Evolutionary conservation across 805 yeast species (phyloP), one percentile per base, ranked within the genome.

Genomic region (Yamadazyma phyllophila): DNA sequence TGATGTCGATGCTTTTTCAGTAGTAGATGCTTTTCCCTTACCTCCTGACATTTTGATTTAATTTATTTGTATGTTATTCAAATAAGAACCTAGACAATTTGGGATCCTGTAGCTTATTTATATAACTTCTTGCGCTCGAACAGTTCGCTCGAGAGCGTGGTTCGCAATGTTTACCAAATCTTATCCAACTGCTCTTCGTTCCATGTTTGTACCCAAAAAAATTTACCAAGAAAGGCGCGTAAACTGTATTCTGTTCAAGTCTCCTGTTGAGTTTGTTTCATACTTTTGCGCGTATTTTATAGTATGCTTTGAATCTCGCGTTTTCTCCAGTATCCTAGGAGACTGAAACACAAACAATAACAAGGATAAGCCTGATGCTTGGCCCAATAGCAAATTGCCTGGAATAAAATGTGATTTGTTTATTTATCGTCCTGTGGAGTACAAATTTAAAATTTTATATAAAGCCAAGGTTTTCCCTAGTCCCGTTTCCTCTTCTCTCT

Each of bases 1-100:
- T 43, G 76, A 67, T 53, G 76, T 71, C 43, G 77, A 71, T 48
- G 74, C 76, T 62, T 71, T 71, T 64, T 71, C 77, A 53, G 73
- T 52, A 44, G 74, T 61, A 52, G 73, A 72, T 54, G 77, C 74
- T 66, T 71, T 71, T 54, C 77, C 68, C 59, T 63, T 63, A 53
- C 66, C 66, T 48, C 68, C 68, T 40, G 68, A 63, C 68, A 63
- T 63, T 51, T 10, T 61, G 12, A 26, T 50, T 32, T 46, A 33
- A 38, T 43, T 30, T 29, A 16, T 45, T n/a, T 39, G 37, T 39
- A n/a, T 26, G 26, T 30, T 33, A 35, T 12, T 15, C 13, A 33
- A 40, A 33, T 20, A 11, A 31, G 37, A 31, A 39, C 6, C 24
- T 4, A 20, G 24, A 6, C 6, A 6, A 20, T 6, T 20, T 6